phyloP scores from a whole-genome alignment of 164 flowering plant species.

The Liquidambar formosana region DNA sequence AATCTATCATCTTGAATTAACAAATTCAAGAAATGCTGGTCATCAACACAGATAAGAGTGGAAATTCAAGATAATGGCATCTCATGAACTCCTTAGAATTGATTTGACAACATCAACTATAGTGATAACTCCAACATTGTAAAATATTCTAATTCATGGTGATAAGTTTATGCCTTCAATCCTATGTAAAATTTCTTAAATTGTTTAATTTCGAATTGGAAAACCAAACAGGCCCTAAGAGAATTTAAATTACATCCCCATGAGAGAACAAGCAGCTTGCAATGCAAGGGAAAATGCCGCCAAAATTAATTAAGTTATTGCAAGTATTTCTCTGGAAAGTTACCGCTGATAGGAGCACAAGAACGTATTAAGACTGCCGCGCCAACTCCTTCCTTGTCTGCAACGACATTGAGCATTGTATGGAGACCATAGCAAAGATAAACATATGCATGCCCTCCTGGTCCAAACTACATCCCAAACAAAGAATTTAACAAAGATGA shows the following conservation, averaged over 20 bases:
- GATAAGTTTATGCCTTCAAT: too few species aligned
- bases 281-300: neutral
- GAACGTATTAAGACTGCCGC: constrained; percentile 93
- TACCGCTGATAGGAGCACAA: constrained; percentile 88
- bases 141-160: too few species aligned
- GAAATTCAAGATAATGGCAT: too few species aligned
- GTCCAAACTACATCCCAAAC: constrained; percentile 71
- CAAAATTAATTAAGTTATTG: neutral
- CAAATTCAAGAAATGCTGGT: too few species aligned
- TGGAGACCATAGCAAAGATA: constrained; percentile 96
- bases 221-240: too few species aligned
- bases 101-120: too few species aligned
- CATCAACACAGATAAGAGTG: too few species aligned
- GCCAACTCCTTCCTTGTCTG: constrained; percentile 91
- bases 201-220: too few species aligned
- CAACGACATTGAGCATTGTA: constrained; percentile 91
- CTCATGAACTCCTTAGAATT: too few species aligned
- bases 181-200: too few species aligned
- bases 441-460: constrained; percentile 96
- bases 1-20: too few species aligned
- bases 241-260: neutral
- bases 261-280: neutral
- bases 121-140: too few species aligned
- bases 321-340: constrained; percentile 2
- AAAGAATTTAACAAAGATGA: constrained; percentile 1